These are phyloP conservation scores for Thelonectria discophora DNA, from an alignment of 2,329 filamentous ascomycete species.

Conservation along the genomic window DNA sequence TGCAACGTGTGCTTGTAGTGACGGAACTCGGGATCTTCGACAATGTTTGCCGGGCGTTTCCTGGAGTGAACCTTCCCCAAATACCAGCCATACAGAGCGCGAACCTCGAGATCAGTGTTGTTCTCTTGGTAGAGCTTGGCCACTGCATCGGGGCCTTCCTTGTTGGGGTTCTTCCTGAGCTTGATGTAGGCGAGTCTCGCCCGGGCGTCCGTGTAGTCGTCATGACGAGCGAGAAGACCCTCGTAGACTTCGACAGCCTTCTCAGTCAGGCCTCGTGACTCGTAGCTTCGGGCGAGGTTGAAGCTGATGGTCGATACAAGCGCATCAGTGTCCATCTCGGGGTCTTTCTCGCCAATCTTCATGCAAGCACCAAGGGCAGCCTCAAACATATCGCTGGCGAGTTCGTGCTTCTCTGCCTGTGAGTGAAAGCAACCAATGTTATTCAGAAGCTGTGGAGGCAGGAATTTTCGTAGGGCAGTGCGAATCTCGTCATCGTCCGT, in stretches of 20 bases:
- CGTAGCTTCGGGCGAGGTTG: slow-evolving; percentile 93
- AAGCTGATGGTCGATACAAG: slow-evolving; percentile 96
- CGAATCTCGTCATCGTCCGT: slow-evolving; percentile 68
- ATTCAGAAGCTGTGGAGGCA: slow-evolving; percentile 92
- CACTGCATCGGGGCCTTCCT: slow-evolving; percentile 87
- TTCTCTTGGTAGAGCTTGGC: slow-evolving; percentile 86
- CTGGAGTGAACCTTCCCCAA: slow-evolving; percentile 82
- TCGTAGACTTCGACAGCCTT: slow-evolving; percentile 91
- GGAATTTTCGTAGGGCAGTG: slow-evolving; percentile 73
- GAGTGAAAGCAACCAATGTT: slow-evolving; percentile 98
- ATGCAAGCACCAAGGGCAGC: slow-evolving; percentile 89
- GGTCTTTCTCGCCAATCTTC: slow-evolving; percentile 78
- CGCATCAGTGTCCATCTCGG: slow-evolving; percentile 84
- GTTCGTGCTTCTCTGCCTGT: slow-evolving; percentile 81
- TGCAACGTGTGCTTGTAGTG: slow-evolving; percentile 97
- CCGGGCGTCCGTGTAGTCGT: slow-evolving; percentile 91
- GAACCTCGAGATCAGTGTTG: slow-evolving; percentile 86
- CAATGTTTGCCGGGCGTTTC: slow-evolving; percentile 81
- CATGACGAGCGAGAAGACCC: slow-evolving; percentile 82
- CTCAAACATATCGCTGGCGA: slow-evolving; percentile 88
- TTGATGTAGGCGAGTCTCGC: slow-evolving; percentile 91
- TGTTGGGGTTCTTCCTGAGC: slow-evolving; percentile 79
- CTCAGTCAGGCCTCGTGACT: slow-evolving; percentile 81
- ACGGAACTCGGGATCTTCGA: slow-evolving; percentile 89
- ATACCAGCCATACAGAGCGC: slow-evolving; percentile 95